Evolutionary conservation across 805 yeast genomes (phyloP), one percentile per base, ranked within the genome.

Genomic region (Myxozyma neglecta): DNA sequence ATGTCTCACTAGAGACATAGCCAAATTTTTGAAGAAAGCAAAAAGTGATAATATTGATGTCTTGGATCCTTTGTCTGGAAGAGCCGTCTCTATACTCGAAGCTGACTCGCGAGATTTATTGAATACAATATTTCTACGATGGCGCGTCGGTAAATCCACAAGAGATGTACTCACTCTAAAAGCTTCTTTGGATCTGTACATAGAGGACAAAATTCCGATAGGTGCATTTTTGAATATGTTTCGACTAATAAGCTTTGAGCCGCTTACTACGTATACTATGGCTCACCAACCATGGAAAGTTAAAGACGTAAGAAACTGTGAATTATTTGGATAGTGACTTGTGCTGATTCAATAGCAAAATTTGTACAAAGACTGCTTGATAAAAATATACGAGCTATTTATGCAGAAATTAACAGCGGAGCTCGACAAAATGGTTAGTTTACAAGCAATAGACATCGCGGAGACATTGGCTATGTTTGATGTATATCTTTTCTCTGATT

Each of bases 231-330:
- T 54, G 39, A 54, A 54, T 24, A 45, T 54, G 56, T 44, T 53
- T 34, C 14, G 56, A 53, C 40, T 53, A 9, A 44, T 53, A 3
- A 53, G 56, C 18, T 53, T 43, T 32, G 49, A 44, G 20, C 56
- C 56, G 9, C 34, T 44, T 10, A 44, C 48, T 7, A 53, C 56
- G 16, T 53, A 53, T 11, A 43, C 49, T 6, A 53, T 34, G 48
- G 56, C 56, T 13, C 49, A 53, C 34, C 49, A 43, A 16, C 56
- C 56, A n/a, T 53, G 56, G 56, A 53, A 24, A 43, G 16, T 53
- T 11, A 29, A 32, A 9, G 36, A 53, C 16, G 49, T 42, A 11
- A 51, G 46, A 42, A 42, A 20, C 5, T 16, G 24, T 9, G 18
- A 13, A 9, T 42, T 5, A 42, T 42, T 9, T 20, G n/a, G 18